Evolutionary conservation across 164 flowering plant genomes (phyloP).

Genomic region (Magnolia kwangsiensis): DNA sequence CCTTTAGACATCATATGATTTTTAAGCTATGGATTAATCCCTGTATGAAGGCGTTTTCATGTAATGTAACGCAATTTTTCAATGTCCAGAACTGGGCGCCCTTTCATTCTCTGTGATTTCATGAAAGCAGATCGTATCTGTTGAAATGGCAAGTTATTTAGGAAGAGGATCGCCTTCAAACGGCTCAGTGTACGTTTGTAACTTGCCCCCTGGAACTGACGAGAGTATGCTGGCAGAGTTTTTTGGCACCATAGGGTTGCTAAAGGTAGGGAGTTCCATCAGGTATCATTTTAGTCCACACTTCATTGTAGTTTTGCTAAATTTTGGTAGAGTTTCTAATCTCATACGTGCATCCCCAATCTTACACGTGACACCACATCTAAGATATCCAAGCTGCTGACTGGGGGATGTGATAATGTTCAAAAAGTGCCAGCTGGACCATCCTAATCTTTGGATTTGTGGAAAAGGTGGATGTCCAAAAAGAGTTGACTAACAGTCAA

Average conservation of each 20-base stretch:
- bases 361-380: not conserved
- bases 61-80: not conserved
- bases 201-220: constrained; percentile 90
- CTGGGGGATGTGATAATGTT: not conserved
- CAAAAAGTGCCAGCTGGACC: not conserved
- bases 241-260: constrained; percentile 97
- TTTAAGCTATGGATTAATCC: not conserved
- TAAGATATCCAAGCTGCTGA: not conserved
- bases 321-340: not conserved
- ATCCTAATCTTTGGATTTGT: not conserved
- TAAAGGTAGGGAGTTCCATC: constrained; percentile 68
- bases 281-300: constrained; percentile 21
- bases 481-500: not conserved
- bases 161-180: constrained; percentile 62
- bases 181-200: constrained; percentile 85
- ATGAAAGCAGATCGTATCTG: not conserved
- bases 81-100: not conserved
- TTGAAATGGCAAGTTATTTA: constrained; percentile 53
- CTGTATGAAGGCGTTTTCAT: not conserved
- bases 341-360: too few relatives aligned
- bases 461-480: not conserved
- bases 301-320: constrained; percentile 10
- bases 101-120: not conserved
- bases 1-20: not conserved
- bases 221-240: constrained; percentile 88